Base-by-base conservation (phyloP, 2,329 filamentous ascomycete species). In the Penicillium polonicum region DNA sequence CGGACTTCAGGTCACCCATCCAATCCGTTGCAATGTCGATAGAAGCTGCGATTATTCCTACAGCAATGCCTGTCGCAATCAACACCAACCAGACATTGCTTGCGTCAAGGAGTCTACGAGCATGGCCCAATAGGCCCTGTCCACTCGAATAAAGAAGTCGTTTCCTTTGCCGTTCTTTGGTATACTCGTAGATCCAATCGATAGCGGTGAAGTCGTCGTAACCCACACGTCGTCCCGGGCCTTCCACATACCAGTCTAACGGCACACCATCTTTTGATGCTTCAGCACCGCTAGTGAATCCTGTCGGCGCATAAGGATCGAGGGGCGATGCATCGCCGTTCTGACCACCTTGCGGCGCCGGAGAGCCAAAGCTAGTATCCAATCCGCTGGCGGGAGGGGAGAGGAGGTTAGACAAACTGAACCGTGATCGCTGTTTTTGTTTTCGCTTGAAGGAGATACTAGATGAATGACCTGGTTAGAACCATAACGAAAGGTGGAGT, bases 151-250 rank as follows among this genome's bases (percentile, higher is more conserved):
- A 84, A 21, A 99, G 80, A 31, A 89, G 84, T n/a, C 91, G 85
- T 68, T 95, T 79, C 25, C 94, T 86, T 74, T 96, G 91, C 21
- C 94, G 86, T 78, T 99, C 94, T 74, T 97, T 97, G 52, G 90
- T 94, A 72, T 97, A 96, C 75, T 99, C 94, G 68, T 96, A 97
- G 71, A 97, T 97, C 94, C 94, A 99, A 79, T 99, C 94, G 73
- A 99, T 99, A 58, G 94, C 93, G 17, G 93, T 97, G 73, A 97
- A 81, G 76, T 99, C 90, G 70, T 97, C 93, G 78, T 99, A 99
- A 54, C 90, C 93, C 38, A 97, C 92, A 70, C 94, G 86, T 52
- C 91, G 85, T 1, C 92, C 92, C 0, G 91, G 92, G 0, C 91
- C 92, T 74, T 97, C 93, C 48, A 88, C 83, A 71, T 95, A 90